Percentiles rank a stretch among this genome's conserved stretches.
Conservation (phyloP, 495 filamentous ascomycete genomes). For the Neurospora sp. region DNA sequence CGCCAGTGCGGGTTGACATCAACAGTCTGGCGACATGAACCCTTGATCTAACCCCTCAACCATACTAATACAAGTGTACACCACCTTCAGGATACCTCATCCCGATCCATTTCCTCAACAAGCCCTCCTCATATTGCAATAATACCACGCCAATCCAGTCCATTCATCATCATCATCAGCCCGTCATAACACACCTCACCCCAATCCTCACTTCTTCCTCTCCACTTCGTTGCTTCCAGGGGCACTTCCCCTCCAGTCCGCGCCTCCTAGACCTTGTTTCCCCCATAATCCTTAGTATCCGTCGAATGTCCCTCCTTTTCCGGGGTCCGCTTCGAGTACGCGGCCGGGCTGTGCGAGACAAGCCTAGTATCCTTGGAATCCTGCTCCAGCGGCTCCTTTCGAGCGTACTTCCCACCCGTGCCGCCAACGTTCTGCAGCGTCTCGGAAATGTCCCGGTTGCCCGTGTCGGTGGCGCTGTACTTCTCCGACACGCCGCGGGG, state of each 20-base stretch:
- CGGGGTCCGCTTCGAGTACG: conserved; percentile 8
- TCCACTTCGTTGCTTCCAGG: too few species aligned
- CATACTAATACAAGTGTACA: not conserved
- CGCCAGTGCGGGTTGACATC: not conserved
- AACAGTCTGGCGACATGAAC: not conserved
- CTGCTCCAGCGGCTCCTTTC: not conserved
- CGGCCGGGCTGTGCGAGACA: not conserved
- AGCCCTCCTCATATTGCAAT: not conserved
- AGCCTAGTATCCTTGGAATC: conserved; percentile 10
- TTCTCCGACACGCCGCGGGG: conserved; percentile 6
- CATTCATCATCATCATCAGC: not conserved
- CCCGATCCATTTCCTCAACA: not conserved
- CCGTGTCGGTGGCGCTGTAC: not conserved
- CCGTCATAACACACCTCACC: not conserved
- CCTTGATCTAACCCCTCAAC: too few species aligned
- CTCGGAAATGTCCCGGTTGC: conserved; percentile 6
- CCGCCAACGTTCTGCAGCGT: conserved; percentile 7
- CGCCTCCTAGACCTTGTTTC: not conserved
- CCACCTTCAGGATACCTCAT: not conserved
- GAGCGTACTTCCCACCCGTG: conserved; percentile 10
- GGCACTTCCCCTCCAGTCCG: too few species aligned
- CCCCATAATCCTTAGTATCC: not conserved
- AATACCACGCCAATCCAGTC: not conserved
- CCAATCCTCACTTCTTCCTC: not conserved
- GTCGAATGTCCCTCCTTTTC: not conserved